Base-by-base conservation (phyloP, 2,329 filamentous ascomycete genomes). In the Fusarium austroafricanum region DNA sequence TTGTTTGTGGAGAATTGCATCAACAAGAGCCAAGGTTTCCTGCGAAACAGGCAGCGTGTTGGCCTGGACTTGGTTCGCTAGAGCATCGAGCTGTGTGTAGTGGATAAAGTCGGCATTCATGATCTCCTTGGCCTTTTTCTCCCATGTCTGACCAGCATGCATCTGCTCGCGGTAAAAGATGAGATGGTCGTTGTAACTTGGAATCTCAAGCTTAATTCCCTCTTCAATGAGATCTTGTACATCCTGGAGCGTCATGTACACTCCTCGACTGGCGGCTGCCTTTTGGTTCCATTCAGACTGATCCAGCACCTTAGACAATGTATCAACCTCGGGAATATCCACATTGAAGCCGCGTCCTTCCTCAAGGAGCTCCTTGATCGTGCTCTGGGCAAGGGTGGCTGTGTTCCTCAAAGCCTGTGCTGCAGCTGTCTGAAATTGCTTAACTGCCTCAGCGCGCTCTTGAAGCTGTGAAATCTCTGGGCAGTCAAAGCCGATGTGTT, bases 1-100 rank as follows among this genome's bases (percentile, higher is more conserved):
- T 77, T 99, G 96, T 80, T 97, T 98, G 78, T 94, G 94, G 59
- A 99, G 83, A 56, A 98, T 97, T 47, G 93, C 91, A 73, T 99
- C 96, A 26, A 99, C 93, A 10, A 89, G 86, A 10, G 89, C 87
- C 23, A 97, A 84, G 0, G 94, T 98, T 33, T 94, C 91, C 6
- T 89, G 83, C 2, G 92, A 92, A 20, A 98, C 94, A 0, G 96
- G 95, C 18, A 97, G 84, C 7, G 86, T 86, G 33, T 89, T 86
- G 28, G 77, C 83, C 58, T 85, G 82, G 2, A 94, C 94, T 80
- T 98, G 95, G 49, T 89, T 88, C 2, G 94, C 96, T 8, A 99
- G 83, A 1, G 95, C 93, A 78, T 98, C 96, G 1, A 99, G 87
- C 76, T 99, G 96, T 53, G 94, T 92, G 74, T 97, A 98, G 79